Conservation (phyloP, 768 basidiomycete species). For the Kwoniella shandongensis region DNA sequence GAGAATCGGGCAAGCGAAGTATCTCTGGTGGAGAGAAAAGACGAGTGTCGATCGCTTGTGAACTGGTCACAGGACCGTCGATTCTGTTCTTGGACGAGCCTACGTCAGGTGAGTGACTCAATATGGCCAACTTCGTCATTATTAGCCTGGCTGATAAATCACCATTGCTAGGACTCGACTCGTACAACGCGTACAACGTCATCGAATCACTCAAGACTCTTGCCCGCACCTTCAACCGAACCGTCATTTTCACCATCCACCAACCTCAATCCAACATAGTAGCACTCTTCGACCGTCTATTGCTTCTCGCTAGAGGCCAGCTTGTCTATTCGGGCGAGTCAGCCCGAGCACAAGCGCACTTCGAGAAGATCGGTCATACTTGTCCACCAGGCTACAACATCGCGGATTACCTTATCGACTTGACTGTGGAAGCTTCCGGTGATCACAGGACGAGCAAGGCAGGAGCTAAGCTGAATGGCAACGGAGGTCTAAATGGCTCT, state of each 20-base stretch:
- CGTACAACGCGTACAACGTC: conserved; percentile 94
- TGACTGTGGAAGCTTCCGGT: conserved; percentile 57
- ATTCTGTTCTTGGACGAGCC: conserved; percentile 97
- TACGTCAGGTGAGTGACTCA: conserved; percentile 71
- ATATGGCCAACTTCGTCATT: neutral
- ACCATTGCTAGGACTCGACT: conserved; percentile 69
- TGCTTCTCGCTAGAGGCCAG: conserved; percentile 80
- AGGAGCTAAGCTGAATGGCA: conserved; percentile 16
- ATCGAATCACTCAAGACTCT: conserved; percentile 82
- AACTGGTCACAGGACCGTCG: conserved; percentile 93
- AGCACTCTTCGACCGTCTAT: conserved; percentile 85
- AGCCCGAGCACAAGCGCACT: conserved; percentile 73
- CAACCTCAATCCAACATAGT: conserved; percentile 98
- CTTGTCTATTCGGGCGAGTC: conserved; percentile 81
- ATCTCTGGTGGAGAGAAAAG: conserved; percentile 98
- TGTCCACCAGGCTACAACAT: conserved; percentile 96
- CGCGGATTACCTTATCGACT: conserved; percentile 80
- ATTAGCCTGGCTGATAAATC: conserved; percentile 10
- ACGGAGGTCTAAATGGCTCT: conserved; percentile 3
- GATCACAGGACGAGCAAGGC: conserved; percentile 45
- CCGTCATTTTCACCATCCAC: conserved; percentile 96
- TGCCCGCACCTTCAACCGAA: conserved; percentile 84
- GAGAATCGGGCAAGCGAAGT: conserved; percentile 78
- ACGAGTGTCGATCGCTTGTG: conserved; percentile 94
- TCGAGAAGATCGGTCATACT: conserved; percentile 70